These are phyloP conservation scores for Chamaecyparis obtusa DNA, from an alignment of 75 land plant species.

Conservation along the genomic window DNA sequence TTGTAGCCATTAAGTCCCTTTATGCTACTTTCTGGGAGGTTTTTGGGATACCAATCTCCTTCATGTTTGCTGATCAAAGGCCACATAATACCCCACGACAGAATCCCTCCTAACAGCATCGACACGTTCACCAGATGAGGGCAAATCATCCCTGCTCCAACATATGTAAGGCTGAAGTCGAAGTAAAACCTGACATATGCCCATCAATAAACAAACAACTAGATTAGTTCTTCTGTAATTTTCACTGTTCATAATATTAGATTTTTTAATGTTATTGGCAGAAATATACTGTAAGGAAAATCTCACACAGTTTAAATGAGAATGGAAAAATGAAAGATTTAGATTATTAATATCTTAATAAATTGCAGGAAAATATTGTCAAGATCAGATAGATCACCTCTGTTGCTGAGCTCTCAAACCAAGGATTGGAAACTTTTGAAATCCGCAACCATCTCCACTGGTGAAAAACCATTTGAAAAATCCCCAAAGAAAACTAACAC, in stretches of 20 bases:
- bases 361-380: too few relatives aligned
- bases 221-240: too few relatives aligned
- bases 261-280: too few relatives aligned
- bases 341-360: background rate
- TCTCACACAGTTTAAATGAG: too few relatives aligned
- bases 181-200: constrained; percentile 1
- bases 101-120: background rate
- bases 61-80: constrained; percentile 58
- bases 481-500: constrained; percentile 74
- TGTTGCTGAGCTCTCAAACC: constrained; percentile 71
- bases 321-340: too few relatives aligned
- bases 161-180: constrained; percentile 10
- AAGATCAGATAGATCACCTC: constrained; percentile 13
- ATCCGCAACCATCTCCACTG: constrained; percentile 77
- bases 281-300: too few relatives aligned
- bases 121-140: constrained; percentile 11
- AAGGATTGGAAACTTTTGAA: constrained; percentile 73
- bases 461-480: constrained; percentile 91
- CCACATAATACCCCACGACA: constrained; percentile 66
- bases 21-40: constrained; percentile 58
- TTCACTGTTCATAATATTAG: too few relatives aligned
- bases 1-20: constrained; percentile 89
- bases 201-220: too few relatives aligned
- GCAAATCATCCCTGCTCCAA: constrained; percentile 8
- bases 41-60: constrained; percentile 73